Conservation (phyloP, 2,329 filamentous ascomycete genomes). For the Teratosphaeria destructans region DNA sequence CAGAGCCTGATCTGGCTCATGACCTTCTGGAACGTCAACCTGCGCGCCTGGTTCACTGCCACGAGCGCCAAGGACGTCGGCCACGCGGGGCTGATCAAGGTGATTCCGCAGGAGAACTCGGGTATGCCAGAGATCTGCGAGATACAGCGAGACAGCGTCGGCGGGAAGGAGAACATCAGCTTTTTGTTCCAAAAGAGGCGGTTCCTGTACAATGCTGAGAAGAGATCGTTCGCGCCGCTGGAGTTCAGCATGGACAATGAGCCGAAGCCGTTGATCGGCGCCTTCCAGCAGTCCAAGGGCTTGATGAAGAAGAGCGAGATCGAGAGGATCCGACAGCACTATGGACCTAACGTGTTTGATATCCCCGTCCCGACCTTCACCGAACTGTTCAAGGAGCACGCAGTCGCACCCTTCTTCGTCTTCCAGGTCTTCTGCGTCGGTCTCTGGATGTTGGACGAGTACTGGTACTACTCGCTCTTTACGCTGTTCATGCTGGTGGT, state of each 20-base stretch:
- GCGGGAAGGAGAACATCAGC: slow-evolving; percentile 65
- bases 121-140: slow-evolving; percentile 80
- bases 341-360: slow-evolving; percentile 92
- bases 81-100: slow-evolving; percentile 78
- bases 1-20: slow-evolving; percentile 89
- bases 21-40: slow-evolving; percentile 93
- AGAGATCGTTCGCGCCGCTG: slow-evolving; percentile 69
- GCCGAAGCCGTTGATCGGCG: slow-evolving; percentile 66
- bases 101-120: slow-evolving; percentile 81
- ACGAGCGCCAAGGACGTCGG: slow-evolving; percentile 58
- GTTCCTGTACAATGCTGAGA: slow-evolving; percentile 70
- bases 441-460: slow-evolving; percentile 96
- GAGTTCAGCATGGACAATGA: slow-evolving; percentile 75
- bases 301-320: slow-evolving; percentile 66
- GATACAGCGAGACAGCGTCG: slow-evolving; percentile 64
- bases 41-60: slow-evolving; percentile 73
- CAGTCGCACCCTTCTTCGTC: slow-evolving; percentile 96
- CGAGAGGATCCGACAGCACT: slow-evolving; percentile 74
- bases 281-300: slow-evolving; percentile 72
- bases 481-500: slow-evolving; percentile 96
- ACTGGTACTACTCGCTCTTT: slow-evolving; percentile 99
- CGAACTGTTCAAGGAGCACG: slow-evolving; percentile 95
- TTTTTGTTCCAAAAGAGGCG: slow-evolving; percentile 98
- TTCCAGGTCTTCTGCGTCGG: slow-evolving; percentile 99
- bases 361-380: slow-evolving; percentile 93